phyloP scores from a whole-genome alignment of 2,329 filamentous ascomycete species.

The Sclerotinia sclerotiorum region DNA sequence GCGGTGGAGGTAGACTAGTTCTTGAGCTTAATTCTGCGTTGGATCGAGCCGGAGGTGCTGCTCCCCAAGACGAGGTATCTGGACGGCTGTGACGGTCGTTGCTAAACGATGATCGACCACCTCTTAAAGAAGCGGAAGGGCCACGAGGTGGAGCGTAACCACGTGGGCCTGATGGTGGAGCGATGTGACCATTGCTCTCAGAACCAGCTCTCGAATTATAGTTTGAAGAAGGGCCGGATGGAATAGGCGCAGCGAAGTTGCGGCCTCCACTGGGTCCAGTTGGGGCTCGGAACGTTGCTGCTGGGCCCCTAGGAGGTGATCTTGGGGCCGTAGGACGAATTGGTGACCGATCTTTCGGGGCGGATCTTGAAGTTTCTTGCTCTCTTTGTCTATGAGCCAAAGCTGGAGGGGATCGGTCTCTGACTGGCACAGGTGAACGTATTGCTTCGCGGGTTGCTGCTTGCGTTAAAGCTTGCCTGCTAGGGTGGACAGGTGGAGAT shows the following conservation, averaged over 20 bases:
- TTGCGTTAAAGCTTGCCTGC: conserved; percentile 48
- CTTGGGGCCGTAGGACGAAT: conserved; percentile 33
- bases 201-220: conserved; percentile 31
- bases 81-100: conserved; percentile 35
- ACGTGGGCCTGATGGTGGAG: conserved; percentile 41
- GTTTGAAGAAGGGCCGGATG: conserved; percentile 20
- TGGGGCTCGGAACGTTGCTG: conserved; percentile 38
- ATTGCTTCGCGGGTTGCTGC: conserved; percentile 39
- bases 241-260: conserved; percentile 36
- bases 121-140: conserved; percentile 34
- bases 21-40: conserved; percentile 26
- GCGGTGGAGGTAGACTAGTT: conserved; percentile 28
- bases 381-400: conserved; percentile 35
- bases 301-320: conserved; percentile 41
- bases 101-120: conserved; percentile 37
- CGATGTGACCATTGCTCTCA: conserved; percentile 27
- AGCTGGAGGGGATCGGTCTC: conserved; percentile 35
- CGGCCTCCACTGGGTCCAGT: conserved; percentile 39
- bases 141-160: conserved; percentile 38
- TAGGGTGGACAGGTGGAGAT: conserved; percentile 58
- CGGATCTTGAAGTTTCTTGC: conserved; percentile 37
- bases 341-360: conserved; percentile 39
- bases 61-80: conserved; percentile 37
- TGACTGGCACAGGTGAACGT: conserved; percentile 34
- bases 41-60: conserved; percentile 33